Conservation (phyloP, 2,329 filamentous ascomycete species). For the Sphaceloma murrayae region DNA sequence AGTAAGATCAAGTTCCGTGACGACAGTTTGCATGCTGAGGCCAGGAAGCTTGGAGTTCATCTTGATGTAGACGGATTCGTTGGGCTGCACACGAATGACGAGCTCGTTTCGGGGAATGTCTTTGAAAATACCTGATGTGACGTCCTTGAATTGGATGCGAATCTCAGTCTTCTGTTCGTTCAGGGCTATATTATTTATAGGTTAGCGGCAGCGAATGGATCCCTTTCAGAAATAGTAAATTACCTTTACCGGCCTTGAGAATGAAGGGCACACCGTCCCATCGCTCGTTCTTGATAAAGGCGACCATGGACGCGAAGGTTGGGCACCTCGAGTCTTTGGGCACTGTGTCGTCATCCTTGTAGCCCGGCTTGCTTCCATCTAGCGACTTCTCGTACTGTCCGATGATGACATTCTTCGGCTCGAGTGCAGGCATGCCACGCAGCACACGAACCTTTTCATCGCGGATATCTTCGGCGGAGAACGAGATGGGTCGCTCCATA, state of each 20-base stretch:
- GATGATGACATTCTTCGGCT: conserved; percentile 99
- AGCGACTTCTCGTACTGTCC: conserved; percentile 95
- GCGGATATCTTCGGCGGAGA: conserved; percentile 94
- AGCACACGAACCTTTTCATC: conserved; percentile 98
- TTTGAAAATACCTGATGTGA: conserved; percentile 98
- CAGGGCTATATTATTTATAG: too few species aligned
- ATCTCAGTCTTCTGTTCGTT: conserved; percentile 99
- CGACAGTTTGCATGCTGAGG: conserved; percentile 97
- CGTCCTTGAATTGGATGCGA: conserved; percentile 98
- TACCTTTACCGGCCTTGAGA: conserved; percentile 88
- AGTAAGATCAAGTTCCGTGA: conserved; percentile 95
- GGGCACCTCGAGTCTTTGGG: conserved; percentile 95
- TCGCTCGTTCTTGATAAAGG: conserved; percentile 98
- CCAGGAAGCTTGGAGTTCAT: conserved; percentile 99
- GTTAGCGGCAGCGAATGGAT: conserved; percentile 20
- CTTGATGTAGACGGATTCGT: conserved; percentile 99
- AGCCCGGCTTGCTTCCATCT: conserved; percentile 90
- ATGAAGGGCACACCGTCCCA: conserved; percentile 99
- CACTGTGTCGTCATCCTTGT: conserved; percentile 98
- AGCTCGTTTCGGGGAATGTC: conserved; percentile 98
- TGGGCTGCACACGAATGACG: conserved; percentile 97
- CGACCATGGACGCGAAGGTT: conserved; percentile 93
- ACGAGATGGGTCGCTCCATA: conserved; percentile 97
- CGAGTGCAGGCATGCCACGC: conserved; percentile 83
- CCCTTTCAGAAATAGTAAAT: too few species aligned